Base-by-base conservation (phyloP, 495 filamentous ascomycete genomes). In the Hyaloscypha hepaticicola region DNA sequence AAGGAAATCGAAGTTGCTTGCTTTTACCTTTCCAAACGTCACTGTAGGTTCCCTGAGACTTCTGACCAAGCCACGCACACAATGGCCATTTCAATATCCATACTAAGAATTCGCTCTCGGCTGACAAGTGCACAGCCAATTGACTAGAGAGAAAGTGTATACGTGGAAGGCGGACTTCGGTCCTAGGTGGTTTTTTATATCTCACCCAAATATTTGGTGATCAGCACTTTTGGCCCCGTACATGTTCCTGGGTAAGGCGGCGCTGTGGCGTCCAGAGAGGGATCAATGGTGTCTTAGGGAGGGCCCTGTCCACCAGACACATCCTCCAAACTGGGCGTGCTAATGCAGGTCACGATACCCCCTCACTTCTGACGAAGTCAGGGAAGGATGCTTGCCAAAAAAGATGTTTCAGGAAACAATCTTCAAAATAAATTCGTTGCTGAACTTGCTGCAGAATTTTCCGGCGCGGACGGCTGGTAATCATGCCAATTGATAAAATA, bases 41-140 rank as follows among this genome's bases (percentile, higher is more conserved):
- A 57, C 26, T 0, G 25, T 57, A 26, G 53, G 16, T 24, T 24
- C 53, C 16, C 12, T 45, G 38, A 29, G 22, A 33, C 60, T 52
- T 27, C 60, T 67, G 66, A 68, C 56, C 55, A 68, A 59, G 66
- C 66, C 60, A 68, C 56, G 61, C 66, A 60, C 66, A 24, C 60
- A 24, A 41, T 55, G 60, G 19, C 8, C 21, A 28, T 57, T 29
- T 33, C 12, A 9, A 24, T 24, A 24, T 52, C 22, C 25, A 52
- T 51, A n/a, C n/a, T n/a, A n/a, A n/a, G n/a, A n/a, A n/a, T 34
- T 5, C 38, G 7, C 3, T 2, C 5, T 41, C 38, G 3, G 38
- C 38, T 6, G 9, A 41, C 38, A 41, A 14, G 38, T 45, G 57
- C 63, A 66, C 28, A 60, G 63, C 63, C 63, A 60, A 16, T 45